Evolutionary conservation across 169 alveolate genomes (phyloP).

Genomic region (Haemoproteus tartakovskyi): DNA sequence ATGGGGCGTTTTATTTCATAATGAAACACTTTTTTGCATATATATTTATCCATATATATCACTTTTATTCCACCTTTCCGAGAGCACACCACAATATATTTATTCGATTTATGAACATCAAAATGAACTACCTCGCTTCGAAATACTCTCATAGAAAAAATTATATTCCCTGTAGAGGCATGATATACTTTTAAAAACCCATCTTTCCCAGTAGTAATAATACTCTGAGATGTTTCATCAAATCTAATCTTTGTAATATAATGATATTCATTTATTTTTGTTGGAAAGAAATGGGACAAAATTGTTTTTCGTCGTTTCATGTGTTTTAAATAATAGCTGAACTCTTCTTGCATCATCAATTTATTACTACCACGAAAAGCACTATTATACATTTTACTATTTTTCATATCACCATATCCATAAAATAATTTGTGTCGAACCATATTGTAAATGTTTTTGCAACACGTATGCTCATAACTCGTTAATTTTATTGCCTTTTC

Average conservation of each 20-base stretch:
- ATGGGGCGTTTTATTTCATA: no score
- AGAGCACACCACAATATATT: conserved; percentile 45
- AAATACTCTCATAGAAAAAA: conserved; percentile 24
- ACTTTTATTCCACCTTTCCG: conserved; percentile 48
- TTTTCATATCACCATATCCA: conserved; percentile 2
- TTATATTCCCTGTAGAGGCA: conserved; percentile 28
- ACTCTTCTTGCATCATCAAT: no score
- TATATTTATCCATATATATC: conserved; percentile 22
- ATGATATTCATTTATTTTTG: conserved; percentile 20
- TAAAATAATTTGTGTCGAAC: conserved; percentile 24
- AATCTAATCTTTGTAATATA: conserved; percentile 44
- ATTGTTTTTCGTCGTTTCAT: conserved; percentile 44
- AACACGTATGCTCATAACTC: conserved; percentile 17
- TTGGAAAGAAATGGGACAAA: conserved; percentile 50
- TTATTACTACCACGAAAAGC: no score
- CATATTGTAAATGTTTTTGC: conserved; percentile 17
- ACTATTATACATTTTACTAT: conserved; percentile 1
- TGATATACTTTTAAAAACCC: conserved; percentile 52
- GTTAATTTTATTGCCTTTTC: conserved; percentile 24
- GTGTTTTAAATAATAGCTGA: conserved; percentile 29
- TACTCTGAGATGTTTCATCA: conserved; percentile 14
- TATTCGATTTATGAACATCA: conserved; percentile 55
- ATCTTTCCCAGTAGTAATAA: conserved; percentile 57
- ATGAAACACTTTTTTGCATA: conserved; percentile 8
- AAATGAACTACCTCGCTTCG: conserved; percentile 22